Evolutionary conservation across 768 basidiomycete genomes (phyloP).

Genomic region (Mycena pura): DNA sequence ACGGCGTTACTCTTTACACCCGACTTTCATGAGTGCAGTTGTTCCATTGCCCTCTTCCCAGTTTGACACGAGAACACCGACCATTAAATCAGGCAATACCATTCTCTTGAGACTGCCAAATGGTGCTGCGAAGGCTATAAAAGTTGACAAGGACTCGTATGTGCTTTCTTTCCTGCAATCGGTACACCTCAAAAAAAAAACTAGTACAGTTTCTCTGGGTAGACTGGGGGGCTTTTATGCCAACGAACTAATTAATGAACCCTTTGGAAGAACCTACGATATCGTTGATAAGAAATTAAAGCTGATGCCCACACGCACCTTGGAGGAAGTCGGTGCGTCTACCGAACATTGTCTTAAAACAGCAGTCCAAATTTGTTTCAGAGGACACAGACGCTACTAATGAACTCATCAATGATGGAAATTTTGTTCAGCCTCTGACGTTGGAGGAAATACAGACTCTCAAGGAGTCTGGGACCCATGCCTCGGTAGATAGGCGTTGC

Average conservation of each 20-base stretch:
- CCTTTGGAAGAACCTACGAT: conserved; percentile 91
- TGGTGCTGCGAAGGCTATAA: conserved; percentile 77
- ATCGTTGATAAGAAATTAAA: conserved; percentile 75
- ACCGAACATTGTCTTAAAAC: neutral
- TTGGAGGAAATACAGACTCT: conserved; percentile 83
- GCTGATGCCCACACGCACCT: conserved; percentile 62
- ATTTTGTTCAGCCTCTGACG: conserved; percentile 84
- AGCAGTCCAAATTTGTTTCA: conserved; percentile 36
- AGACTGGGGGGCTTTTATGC: conserved; percentile 86
- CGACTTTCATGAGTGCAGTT: conserved; percentile 16
- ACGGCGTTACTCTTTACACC: neutral
- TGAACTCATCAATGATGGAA: conserved; percentile 90
- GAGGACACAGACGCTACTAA: conserved; percentile 98
- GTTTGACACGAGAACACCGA: conserved; percentile 32
- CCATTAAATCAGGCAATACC: conserved; percentile 73
- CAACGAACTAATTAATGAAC: conserved; percentile 79
- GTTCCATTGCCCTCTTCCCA: neutral
- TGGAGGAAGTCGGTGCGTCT: conserved; percentile 82
- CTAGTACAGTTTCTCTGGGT: conserved; percentile 76
- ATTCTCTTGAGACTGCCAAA: conserved; percentile 83
- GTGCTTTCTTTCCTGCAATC: conserved; percentile 33
- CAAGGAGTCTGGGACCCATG: conserved; percentile 83
- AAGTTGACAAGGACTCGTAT: conserved; percentile 76
- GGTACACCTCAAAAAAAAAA: conserved; percentile 7
- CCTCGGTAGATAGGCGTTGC: conserved; percentile 56